Percentiles rank a stretch among this genome's conserved stretches.
Evolutionary conservation across 306 rosid genomes (phyloP).

Genomic region (Fragaria iinumae): DNA sequence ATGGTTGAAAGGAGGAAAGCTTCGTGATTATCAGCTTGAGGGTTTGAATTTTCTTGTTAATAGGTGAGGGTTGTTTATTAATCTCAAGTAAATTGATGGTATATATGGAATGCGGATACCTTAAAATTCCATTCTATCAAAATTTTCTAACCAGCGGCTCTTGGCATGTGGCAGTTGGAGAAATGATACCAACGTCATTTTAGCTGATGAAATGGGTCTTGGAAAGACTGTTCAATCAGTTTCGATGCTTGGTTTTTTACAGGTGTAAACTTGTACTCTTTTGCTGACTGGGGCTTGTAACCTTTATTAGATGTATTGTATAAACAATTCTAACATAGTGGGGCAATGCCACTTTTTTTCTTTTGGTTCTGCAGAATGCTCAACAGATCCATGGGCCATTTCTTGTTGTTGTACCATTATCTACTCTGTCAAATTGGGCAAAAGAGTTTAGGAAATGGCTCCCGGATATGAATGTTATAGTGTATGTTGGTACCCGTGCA

Average conservation of each 20-base stretch:
- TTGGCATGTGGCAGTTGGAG: slow-evolving; percentile 78
- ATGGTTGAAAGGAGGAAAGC: slow-evolving; percentile 98
- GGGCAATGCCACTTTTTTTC: neutral
- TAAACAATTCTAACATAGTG: neutral
- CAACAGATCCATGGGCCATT: slow-evolving; percentile 97
- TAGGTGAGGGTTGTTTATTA: slow-evolving; percentile 50
- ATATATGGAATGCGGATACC: neutral
- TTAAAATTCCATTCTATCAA: slow-evolving; percentile 11
- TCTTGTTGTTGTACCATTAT: slow-evolving; percentile 96
- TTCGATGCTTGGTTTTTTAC: slow-evolving; percentile 98
- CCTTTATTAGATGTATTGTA: neutral
- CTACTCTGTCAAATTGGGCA: slow-evolving; percentile 98
- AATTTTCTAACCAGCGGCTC: slow-evolving; percentile 31
- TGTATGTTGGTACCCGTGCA: slow-evolving; percentile 98
- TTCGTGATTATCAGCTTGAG: slow-evolving; percentile 99
- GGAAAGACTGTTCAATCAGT: slow-evolving; percentile 99
- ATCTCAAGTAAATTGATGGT: neutral
- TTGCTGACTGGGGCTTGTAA: slow-evolving; percentile 14
- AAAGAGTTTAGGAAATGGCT: slow-evolving; percentile 99
- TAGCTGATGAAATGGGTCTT: slow-evolving; percentile 99
- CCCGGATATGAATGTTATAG: slow-evolving; percentile 93
- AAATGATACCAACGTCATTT: slow-evolving; percentile 96
- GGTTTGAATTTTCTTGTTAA: slow-evolving; percentile 99
- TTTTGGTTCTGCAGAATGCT: slow-evolving; percentile 63
- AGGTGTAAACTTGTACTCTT: slow-evolving; percentile 48